Percentiles rank a stretch among this genome's conserved stretches.
These are phyloP conservation scores for Ophiocordyceps camponoti-rufipedis DNA, from an alignment of 2,329 filamentous ascomycete species.

Conservation along the genomic window DNA sequence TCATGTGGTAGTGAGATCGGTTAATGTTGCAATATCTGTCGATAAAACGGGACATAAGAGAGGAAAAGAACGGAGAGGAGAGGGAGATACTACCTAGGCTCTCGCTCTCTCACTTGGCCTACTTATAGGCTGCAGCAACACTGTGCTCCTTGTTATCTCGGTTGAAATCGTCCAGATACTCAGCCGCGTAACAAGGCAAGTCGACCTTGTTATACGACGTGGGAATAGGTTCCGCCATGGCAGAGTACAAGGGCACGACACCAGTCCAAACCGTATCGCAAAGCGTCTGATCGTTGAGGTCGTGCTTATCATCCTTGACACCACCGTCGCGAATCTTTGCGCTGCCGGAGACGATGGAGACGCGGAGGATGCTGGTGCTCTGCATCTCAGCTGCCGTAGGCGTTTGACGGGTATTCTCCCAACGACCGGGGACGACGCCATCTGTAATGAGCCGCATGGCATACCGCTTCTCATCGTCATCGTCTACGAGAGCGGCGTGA, in stretches of 20 bases:
- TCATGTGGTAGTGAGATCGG: too few relatives aligned
- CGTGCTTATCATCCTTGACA: slow-evolving; percentile 4
- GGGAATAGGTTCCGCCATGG: slow-evolving; percentile 35
- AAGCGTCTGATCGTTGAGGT: not conserved
- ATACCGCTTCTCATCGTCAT: slow-evolving; percentile 52
- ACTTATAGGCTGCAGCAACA: slow-evolving; percentile 9
- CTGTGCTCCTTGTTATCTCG: slow-evolving; percentile 11
- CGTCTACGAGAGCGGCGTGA: slow-evolving; percentile 47
- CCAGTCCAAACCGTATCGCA: not conserved
- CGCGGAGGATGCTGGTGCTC: slow-evolving; percentile 1
- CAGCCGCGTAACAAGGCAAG: slow-evolving; percentile 42
- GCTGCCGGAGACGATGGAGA: slow-evolving; percentile 1
- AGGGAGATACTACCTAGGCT: too few relatives aligned
- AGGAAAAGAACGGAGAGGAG: too few relatives aligned
- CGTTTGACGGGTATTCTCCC: slow-evolving; percentile 49
- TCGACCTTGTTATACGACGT: slow-evolving; percentile 39
- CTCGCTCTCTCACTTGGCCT: too few relatives aligned
- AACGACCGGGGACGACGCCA: slow-evolving; percentile 49
- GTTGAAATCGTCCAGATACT: slow-evolving; percentile 22
- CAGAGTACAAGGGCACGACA: slow-evolving; percentile 1
- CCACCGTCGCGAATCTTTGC: not conserved
- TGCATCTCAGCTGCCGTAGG: slow-evolving; percentile 32
- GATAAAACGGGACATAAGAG: too few relatives aligned
- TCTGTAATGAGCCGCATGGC: slow-evolving; percentile 68
- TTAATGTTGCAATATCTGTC: too few relatives aligned